Percentiles rank a stretch among this genome's conserved stretches.
Conservation (phyloP, 495 filamentous ascomycete species). For the Chlorociboria aeruginascens region DNA sequence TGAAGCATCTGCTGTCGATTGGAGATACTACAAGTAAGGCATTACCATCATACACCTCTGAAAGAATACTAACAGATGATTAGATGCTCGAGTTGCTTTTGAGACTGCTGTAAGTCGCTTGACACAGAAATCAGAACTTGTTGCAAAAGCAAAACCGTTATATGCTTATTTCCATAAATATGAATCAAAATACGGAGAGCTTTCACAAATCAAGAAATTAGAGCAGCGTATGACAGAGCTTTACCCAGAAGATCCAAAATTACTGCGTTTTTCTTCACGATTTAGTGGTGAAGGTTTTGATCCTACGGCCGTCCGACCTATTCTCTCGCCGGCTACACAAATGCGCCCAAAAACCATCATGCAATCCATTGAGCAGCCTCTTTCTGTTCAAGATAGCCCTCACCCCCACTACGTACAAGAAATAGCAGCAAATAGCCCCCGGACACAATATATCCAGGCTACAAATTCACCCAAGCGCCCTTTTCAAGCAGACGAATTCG, state of each 20-base stretch:
- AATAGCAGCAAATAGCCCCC: slow-evolving; percentile 24
- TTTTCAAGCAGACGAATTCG: slow-evolving; percentile 25
- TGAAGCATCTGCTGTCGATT: slow-evolving; percentile 83
- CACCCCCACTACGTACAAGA: slow-evolving; percentile 23
- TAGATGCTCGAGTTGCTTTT: slow-evolving; percentile 89
- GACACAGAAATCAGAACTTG: slow-evolving; percentile 55
- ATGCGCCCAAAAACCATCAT: slow-evolving; percentile 46
- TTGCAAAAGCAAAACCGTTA: slow-evolving; percentile 67
- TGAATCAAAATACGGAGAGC: slow-evolving; percentile 86
- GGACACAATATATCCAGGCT: slow-evolving; percentile 36
- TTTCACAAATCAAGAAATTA: slow-evolving; percentile 75
- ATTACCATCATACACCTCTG: not conserved
- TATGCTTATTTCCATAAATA: slow-evolving; percentile 88
- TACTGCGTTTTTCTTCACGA: slow-evolving; percentile 63
- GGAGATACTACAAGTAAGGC: slow-evolving; percentile 87
- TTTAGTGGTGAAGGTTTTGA: slow-evolving; percentile 58
- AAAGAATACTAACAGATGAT: slow-evolving; percentile 1
- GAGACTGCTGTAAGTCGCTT: slow-evolving; percentile 79
- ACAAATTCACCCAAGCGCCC: slow-evolving; percentile 69
- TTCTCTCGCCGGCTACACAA: slow-evolving; percentile 70
- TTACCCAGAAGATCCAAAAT: slow-evolving; percentile 73
- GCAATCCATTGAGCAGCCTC: slow-evolving; percentile 37
- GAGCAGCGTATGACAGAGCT: slow-evolving; percentile 88
- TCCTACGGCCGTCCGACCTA: slow-evolving; percentile 65
- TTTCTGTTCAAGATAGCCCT: slow-evolving; percentile 44